These are phyloP conservation scores for Diaporthe caulivora DNA, from an alignment of 2,329 filamentous ascomycete species.

Conservation along the genomic window DNA sequence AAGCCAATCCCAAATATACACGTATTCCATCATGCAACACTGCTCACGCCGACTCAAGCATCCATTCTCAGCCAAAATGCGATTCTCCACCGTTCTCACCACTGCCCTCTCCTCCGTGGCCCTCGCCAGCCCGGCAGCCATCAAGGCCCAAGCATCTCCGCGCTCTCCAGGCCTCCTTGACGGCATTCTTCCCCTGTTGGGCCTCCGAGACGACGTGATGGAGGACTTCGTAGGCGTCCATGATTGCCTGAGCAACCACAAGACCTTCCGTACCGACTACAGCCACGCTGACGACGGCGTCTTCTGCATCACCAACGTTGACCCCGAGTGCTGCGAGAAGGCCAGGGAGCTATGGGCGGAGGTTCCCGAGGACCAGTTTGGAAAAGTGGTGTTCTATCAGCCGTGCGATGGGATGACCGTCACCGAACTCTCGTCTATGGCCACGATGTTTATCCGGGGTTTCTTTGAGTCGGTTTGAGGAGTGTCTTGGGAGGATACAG, in stretches of 20 bases:
- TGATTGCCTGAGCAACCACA: not conserved
- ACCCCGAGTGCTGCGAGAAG: not conserved
- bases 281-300: not conserved
- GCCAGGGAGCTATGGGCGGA: not conserved
- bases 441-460: not conserved
- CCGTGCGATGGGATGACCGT: not conserved
- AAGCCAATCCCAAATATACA: not conserved
- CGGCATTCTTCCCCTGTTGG: not conserved
- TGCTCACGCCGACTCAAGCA: not conserved
- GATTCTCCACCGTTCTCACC: not conserved
- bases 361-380: not conserved
- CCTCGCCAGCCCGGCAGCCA: not conserved
- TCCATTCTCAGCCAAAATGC: not conserved
- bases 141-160: not conserved
- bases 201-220: not conserved
- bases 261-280: not conserved
- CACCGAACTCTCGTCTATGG: not conserved
- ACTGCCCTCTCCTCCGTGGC: not conserved
- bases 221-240: not conserved
- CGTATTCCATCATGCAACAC: not conserved
- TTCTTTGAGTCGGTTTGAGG: not conserved
- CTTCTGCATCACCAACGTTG: not conserved
- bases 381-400: not conserved
- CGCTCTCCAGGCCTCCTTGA: not conserved
- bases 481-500: not conserved